A percentile compares a stretch with the other conserved stretches of the same genome.
Conservation (phyloP, 192 early-diverging fungal genomes). For the Nowakowskiella sp. region DNA sequence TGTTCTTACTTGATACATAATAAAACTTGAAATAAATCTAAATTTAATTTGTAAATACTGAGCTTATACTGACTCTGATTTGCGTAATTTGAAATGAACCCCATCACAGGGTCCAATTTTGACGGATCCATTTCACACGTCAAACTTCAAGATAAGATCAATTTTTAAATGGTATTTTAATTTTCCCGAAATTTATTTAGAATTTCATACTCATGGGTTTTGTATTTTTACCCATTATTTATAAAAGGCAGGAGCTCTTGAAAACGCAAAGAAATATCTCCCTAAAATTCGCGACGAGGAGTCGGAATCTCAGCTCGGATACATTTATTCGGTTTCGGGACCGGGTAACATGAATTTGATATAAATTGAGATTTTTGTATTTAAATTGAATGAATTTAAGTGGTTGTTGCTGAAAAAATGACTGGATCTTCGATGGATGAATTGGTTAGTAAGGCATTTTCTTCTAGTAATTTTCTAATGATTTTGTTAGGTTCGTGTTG, state of each 20-base stretch:
- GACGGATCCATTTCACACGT: no score
- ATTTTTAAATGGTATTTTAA: no score
- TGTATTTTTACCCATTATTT: no score
- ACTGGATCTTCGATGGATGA: conserved; percentile 95
- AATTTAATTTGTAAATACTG: no score
- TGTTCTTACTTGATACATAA: no score
- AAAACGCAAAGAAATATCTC: conserved; percentile 74
- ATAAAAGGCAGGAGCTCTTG: conserved; percentile 91
- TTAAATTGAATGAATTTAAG: conserved; percentile 33
- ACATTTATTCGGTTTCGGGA: conserved; percentile 94
- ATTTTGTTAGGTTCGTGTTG: conserved; percentile 75
- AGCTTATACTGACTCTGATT: no score
- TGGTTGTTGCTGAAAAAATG: conserved; percentile 99
- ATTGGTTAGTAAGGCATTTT: conserved; percentile 56
- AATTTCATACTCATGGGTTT: no score
- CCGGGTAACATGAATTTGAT: conserved; percentile 58
- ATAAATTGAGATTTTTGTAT: conserved; percentile 13
- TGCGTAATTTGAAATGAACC: no score
- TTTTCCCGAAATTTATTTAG: no score
- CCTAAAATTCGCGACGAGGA: conserved; percentile 81
- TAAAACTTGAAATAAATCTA: no score
- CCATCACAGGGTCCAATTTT: no score
- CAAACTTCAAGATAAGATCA: no score
- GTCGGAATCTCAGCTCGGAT: conserved; percentile 79
- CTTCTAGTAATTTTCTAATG: background rate